Percentiles rank a stretch among this genome's conserved stretches.
Evolutionary conservation across 164 flowering plant species (phyloP).

Genomic region (Santalum album): DNA sequence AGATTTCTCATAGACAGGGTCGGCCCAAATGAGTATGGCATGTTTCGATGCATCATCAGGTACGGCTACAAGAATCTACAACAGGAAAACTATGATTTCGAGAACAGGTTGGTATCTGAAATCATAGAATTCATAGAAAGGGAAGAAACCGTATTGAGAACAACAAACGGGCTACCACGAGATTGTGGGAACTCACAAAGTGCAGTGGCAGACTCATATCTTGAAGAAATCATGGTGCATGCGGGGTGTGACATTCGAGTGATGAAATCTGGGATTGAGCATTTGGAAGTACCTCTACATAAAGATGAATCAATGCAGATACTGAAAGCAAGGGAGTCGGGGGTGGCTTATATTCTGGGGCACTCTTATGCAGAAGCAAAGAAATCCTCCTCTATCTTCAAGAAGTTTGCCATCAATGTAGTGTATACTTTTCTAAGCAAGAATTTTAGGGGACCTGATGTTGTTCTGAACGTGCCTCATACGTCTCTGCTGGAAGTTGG

Average conservation of each 20-base stretch:
- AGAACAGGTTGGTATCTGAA: constrained; percentile 32
- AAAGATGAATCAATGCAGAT: constrained; percentile 32
- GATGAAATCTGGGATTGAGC: constrained; percentile 9
- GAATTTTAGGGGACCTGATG: constrained; percentile 46
- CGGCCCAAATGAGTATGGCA: constrained; percentile 45
- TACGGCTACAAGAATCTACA: constrained; percentile 53
- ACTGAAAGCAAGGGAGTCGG: constrained; percentile 43
- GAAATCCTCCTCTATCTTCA: constrained; percentile 38
- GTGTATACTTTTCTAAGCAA: constrained; percentile 46
- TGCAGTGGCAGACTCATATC: constrained; percentile 7
- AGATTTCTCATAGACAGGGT: constrained; percentile 42
- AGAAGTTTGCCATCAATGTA: constrained; percentile 40
- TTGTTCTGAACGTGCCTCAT: constrained; percentile 40
- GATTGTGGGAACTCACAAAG: not conserved
- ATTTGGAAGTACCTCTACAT: not conserved
- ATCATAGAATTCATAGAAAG: constrained; percentile 36
- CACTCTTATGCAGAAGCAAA: constrained; percentile 51
- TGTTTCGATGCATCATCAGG: constrained; percentile 64
- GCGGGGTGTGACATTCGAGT: constrained; percentile 12
- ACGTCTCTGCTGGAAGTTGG: constrained; percentile 57
- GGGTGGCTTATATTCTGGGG: constrained; percentile 51
- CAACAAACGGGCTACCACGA: too few species aligned
- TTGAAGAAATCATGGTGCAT: constrained; percentile 15
- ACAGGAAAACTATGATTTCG: constrained; percentile 40
- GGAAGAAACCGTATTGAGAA: constrained; percentile 10